phyloP scores from a whole-genome alignment of 78 protist genomes.

The Monocercomonoides exilis region DNA sequence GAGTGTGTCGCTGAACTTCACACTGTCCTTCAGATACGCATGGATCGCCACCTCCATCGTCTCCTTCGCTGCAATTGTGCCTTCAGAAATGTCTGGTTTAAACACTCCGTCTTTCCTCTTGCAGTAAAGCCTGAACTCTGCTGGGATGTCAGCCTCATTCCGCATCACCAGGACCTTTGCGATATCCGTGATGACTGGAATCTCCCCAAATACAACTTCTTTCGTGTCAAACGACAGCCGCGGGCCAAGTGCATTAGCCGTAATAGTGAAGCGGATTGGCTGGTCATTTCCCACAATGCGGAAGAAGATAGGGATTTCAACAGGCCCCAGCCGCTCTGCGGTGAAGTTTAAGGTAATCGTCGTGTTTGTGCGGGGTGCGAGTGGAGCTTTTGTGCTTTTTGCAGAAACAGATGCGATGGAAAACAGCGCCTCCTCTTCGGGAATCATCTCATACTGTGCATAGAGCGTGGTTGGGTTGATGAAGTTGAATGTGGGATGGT shows the following conservation, averaged over 20 bases:
- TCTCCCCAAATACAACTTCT: neutral
- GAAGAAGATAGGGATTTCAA: constrained; percentile 1
- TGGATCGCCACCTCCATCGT: neutral
- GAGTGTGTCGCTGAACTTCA: neutral
- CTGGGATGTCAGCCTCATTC: neutral
- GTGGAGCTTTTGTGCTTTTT: neutral
- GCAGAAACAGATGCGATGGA: neutral
- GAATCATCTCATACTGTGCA: constrained; percentile 48
- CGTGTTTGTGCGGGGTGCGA: neutral
- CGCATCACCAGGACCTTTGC: neutral
- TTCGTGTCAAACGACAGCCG: neutral
- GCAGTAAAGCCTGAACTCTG: neutral
- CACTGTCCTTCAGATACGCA: neutral
- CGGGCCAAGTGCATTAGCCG: constrained; percentile 3
- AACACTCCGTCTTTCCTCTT: constrained; percentile 2
- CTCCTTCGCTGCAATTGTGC: neutral
- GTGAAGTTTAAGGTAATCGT: neutral
- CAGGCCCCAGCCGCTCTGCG: neutral
- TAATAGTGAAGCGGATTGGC: neutral
- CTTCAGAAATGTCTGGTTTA: neutral
- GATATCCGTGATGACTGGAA: constrained; percentile 4
- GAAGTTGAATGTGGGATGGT: constrained; percentile 23
- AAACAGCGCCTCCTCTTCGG: constrained; percentile 6
- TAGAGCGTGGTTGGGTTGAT: constrained; percentile 35
- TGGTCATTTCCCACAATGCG: neutral